Evolutionary conservation across 495 filamentous ascomycete species (phyloP).

Genomic region (Rostrohypoxylon terebratum): DNA sequence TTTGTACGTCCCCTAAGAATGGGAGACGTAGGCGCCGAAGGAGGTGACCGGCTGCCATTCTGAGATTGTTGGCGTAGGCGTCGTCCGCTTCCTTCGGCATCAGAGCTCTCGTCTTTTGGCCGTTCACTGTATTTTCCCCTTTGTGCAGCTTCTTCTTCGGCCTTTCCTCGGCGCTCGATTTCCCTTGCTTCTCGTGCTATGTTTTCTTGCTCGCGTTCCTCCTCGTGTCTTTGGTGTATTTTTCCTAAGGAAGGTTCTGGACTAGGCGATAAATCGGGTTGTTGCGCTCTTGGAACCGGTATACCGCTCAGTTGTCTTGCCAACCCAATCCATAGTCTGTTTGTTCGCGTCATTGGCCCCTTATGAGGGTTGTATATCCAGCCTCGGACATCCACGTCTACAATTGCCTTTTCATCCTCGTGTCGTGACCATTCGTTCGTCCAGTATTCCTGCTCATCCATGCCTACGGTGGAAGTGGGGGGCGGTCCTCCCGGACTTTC

Average conservation of each 20-base stretch:
- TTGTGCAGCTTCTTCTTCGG: conserved; percentile 75
- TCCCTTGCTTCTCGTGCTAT: conserved; percentile 78
- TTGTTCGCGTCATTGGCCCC: conserved; percentile 88
- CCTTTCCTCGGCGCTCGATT: conserved; percentile 76
- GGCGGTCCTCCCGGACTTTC: conserved; percentile 35
- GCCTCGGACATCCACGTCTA: conserved; percentile 93
- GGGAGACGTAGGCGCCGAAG: conserved; percentile 52
- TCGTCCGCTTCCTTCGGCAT: conserved; percentile 44
- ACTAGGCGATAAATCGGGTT: conserved; percentile 30
- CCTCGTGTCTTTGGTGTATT: conserved; percentile 56
- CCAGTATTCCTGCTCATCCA: conserved; percentile 74
- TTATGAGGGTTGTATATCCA: conserved; percentile 91
- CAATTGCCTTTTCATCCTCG: conserved; percentile 82
- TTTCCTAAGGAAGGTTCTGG: conserved; percentile 30
- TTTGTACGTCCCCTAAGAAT: conserved; percentile 47
- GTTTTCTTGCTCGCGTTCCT: conserved; percentile 65
- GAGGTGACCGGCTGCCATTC: conserved; percentile 41
- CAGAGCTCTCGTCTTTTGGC: conserved; percentile 51
- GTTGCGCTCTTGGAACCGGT: conserved; percentile 66
- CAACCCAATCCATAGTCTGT: conserved; percentile 84
- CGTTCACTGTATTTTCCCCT: conserved; percentile 67
- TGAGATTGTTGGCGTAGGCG: conserved; percentile 13
- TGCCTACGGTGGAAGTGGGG: conserved; percentile 30
- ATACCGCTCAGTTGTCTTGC: conserved; percentile 88
- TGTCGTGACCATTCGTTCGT: conserved; percentile 73